Evolutionary conservation across 202 grass and related monocot genomes (phyloP), one percentile per base, ranked within the genome.

Genomic region (Miscanthus sacchariflorus): DNA sequence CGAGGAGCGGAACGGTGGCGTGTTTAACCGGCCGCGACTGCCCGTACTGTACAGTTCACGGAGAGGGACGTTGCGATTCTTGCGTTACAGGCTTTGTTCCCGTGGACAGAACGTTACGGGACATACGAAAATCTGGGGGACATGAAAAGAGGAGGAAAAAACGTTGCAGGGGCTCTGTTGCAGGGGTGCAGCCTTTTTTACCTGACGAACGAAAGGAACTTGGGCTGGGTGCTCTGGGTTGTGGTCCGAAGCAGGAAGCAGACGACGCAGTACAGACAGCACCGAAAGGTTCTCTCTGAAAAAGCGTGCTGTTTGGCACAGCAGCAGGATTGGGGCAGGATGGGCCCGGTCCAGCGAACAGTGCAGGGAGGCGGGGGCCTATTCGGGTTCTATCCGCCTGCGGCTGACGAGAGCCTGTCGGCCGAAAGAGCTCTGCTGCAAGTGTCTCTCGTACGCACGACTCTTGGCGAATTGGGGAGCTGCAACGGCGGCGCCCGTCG

Each of bases 281-380:
- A 33, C 25, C 40, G 49, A 84, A 89, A 89, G 87, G 74, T 39
- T 72, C 83, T 73, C 66, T 59, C 65, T 83, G 79, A 33, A 84
- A 84, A 81, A 74, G 74, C 24, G 75, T 52, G 81, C 11, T 33
- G 50, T 72, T 64, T 52, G 50, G 73, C 49, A 28, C 66, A 40
- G 74, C 65, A 63, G 49, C 64, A 39, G 65, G 63, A 27, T 33
- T 19, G 19, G 61, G 3, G 77, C 50, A 72, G 56, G 36, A 58
- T 48, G 59, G 82, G 27, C 71, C 83, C 52, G 49, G 40, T n/a
- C 70, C 74, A 78, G 39, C 13, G 49, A 54, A 76, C 19, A 35
- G 73, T 76, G 64, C 64, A 61, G 45, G 14, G 63, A 36, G 56
- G 52, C 42, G 19, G 76, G 82, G 23, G 24, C 42, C 5, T 7